These are phyloP conservation scores for Nevesoporus exiguus DNA, from an alignment of 768 basidiomycete species.

Conservation along the genomic window DNA sequence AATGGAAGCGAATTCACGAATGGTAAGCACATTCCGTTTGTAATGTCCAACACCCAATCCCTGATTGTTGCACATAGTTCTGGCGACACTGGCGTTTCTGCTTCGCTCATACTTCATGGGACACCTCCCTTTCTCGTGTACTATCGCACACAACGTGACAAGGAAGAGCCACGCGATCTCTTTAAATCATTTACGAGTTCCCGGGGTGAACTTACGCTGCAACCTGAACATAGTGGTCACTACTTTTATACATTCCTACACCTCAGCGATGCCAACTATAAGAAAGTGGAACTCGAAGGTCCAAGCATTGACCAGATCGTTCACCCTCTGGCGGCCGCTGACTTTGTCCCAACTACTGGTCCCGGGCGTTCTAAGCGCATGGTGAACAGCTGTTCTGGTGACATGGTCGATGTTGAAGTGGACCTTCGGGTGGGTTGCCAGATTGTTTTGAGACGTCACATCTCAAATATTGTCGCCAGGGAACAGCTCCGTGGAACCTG, in stretches of 20 bases:
- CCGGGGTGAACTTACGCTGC: slow-evolving; percentile 76
- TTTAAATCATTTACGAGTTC: slow-evolving; percentile 62
- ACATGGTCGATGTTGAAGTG: slow-evolving; percentile 70
- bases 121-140: slow-evolving; percentile 85
- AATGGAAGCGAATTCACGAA: slow-evolving; percentile 88
- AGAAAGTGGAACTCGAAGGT: slow-evolving; percentile 66
- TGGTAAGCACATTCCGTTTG: slow-evolving; percentile 48
- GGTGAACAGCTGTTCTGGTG: slow-evolving; percentile 78
- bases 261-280: slow-evolving; percentile 83
- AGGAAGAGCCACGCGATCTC: slow-evolving; percentile 56
- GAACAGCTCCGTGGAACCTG: slow-evolving; percentile 87
- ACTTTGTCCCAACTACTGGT: slow-evolving; percentile 48
- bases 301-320: slow-evolving; percentile 84
- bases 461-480: slow-evolving; percentile 41
- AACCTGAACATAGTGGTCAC: slow-evolving; percentile 86
- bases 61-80: slow-evolving; percentile 46
- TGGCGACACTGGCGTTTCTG: slow-evolving; percentile 88
- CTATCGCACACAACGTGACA: slow-evolving; percentile 72
- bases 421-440: slow-evolving; percentile 62
- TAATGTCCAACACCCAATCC: slow-evolving; percentile 5
- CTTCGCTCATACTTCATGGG: slow-evolving; percentile 81
- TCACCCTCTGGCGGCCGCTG: slow-evolving; percentile 81
- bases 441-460: neutral
- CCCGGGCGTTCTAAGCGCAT: slow-evolving; percentile 47
- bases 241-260: slow-evolving; percentile 80